Evolutionary conservation across 768 basidiomycete genomes (phyloP).

Genomic region (Gymnopilus junonius): DNA sequence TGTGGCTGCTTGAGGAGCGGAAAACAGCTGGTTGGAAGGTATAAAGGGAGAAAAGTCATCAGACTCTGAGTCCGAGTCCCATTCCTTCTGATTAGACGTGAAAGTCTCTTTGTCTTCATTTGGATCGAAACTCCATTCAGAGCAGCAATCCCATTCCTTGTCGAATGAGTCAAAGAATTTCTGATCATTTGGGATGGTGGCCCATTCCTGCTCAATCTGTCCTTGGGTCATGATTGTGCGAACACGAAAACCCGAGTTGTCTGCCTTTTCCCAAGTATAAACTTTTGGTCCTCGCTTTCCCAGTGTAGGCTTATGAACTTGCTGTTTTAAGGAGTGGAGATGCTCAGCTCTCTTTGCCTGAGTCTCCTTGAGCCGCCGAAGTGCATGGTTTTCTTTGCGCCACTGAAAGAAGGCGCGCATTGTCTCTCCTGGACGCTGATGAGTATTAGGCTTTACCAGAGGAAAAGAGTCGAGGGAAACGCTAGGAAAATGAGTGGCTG

Average conservation of each 20-base stretch:
- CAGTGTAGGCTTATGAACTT: neutral
- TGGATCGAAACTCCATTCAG: constrained; percentile 6
- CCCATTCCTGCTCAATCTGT: neutral
- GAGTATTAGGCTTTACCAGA: neutral
- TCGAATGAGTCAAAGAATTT: constrained; percentile 13
- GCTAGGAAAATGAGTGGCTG: neutral
- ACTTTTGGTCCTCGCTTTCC: neutral
- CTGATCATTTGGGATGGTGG: neutral
- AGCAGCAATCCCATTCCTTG: constrained; percentile 25
- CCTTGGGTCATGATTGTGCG: neutral
- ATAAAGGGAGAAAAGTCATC: neutral
- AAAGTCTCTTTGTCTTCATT: neutral
- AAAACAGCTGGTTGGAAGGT: neutral
- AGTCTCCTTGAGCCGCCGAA: neutral
- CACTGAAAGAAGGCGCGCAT: neutral
- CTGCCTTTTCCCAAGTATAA: neutral
- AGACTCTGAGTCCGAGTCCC: neutral
- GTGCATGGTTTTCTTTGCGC: neutral
- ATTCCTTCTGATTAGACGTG: neutral
- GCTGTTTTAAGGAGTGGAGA: neutral
- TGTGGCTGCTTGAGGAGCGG: too few species aligned
- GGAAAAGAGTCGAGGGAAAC: neutral
- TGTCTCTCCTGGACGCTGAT: neutral
- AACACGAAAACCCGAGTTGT: neutral
- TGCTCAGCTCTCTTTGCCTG: neutral